Evolutionary conservation across 2,329 filamentous ascomycete species (phyloP).

Genomic region (Rugonectria rugulosa): DNA sequence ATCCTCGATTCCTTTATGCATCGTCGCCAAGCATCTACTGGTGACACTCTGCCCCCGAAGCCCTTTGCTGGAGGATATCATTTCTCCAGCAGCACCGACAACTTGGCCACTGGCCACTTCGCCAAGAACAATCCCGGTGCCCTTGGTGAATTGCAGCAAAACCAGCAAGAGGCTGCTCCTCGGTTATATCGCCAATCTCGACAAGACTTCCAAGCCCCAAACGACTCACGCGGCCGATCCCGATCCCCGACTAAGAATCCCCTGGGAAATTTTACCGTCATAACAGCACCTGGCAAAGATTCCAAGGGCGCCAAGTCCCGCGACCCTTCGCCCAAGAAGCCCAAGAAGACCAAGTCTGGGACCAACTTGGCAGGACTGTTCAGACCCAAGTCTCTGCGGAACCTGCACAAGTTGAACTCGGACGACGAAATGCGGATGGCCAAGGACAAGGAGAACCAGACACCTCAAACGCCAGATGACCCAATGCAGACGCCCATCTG

Average conservation of each 20-base stretch:
- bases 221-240: conserved; percentile 46
- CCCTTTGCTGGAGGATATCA: conserved; percentile 34
- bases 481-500: conserved; percentile 74
- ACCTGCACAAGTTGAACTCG: conserved; percentile 61
- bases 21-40: conserved; percentile 57
- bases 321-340: conserved; percentile 64
- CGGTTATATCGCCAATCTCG: conserved; percentile 50
- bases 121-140: conserved; percentile 52
- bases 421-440: conserved; percentile 59
- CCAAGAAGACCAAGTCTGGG: conserved; percentile 82
- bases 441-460: conserved; percentile 85
- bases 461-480: conserved; percentile 68
- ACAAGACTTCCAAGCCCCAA: conserved; percentile 40
- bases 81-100: conserved; percentile 37
- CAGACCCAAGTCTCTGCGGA: conserved; percentile 76
- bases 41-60: conserved; percentile 43
- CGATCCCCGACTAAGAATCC: conserved; percentile 56
- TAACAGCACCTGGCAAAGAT: conserved; percentile 48
- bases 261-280: conserved; percentile 51
- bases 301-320: conserved; percentile 52
- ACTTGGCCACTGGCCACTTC: conserved; percentile 44
- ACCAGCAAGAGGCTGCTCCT: conserved; percentile 54
- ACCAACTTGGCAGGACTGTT: conserved; percentile 83
- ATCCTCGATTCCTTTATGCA: conserved; percentile 60
- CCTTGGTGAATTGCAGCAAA: conserved; percentile 65